A percentile compares a stretch with the other conserved stretches of the same genome.
Conservation (phyloP, 257 asterid genomes). For the Gentiana straminea region DNA sequence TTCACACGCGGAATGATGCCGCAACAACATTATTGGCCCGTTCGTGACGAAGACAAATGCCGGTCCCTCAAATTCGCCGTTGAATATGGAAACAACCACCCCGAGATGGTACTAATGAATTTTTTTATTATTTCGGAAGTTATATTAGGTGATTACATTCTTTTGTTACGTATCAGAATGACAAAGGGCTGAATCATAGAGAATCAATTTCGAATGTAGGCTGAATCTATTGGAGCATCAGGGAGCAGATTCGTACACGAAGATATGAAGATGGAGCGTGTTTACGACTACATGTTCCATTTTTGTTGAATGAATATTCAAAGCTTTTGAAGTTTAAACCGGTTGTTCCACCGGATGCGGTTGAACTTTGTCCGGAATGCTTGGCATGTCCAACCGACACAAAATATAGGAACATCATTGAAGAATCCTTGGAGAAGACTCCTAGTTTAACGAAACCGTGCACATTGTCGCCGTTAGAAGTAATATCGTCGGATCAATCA, state of each 20-base stretch:
- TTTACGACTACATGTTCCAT: constrained; percentile 73
- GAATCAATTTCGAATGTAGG: constrained; percentile 20
- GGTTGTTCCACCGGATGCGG: constrained; percentile 36
- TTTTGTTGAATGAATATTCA: constrained; percentile 61
- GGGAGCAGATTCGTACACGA: constrained; percentile 72
- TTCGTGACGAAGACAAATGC: constrained; percentile 53
- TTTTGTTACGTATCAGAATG: no score
- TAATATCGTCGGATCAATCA: no score
- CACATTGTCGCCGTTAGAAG: constrained; percentile 61
- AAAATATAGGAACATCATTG: constrained; percentile 55
- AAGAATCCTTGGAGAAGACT: constrained; percentile 52
- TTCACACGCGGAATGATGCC: constrained; percentile 72
- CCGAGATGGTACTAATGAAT: constrained; percentile 31
- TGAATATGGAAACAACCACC: constrained; percentile 76
- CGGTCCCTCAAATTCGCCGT: constrained; percentile 70
- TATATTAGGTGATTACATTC: not conserved
- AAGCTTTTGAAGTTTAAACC: constrained; percentile 64
- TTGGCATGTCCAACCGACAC: constrained; percentile 47
- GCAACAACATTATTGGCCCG: constrained; percentile 79
- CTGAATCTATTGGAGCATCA: constrained; percentile 59
- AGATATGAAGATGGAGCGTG: constrained; percentile 61
- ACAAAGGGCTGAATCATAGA: no score
- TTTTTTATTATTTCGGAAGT: no score
- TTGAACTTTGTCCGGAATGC: constrained; percentile 57
- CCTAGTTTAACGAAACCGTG: constrained; percentile 62